phyloP scores from a whole-genome alignment of 2,329 filamentous ascomycete species.

The Diaporthe sp. region DNA sequence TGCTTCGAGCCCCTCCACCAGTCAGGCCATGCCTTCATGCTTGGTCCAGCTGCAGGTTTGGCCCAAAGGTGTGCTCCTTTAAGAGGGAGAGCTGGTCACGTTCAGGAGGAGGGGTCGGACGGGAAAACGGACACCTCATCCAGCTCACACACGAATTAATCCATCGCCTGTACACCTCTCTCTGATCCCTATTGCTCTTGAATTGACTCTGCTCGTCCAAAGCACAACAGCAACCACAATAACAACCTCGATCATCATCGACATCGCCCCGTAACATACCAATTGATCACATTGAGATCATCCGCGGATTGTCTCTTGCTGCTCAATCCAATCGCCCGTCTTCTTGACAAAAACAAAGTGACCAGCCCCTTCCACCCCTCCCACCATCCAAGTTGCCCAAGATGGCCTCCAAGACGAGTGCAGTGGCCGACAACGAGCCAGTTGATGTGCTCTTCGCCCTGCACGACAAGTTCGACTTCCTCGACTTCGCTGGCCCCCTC shows the following conservation, averaged over 20 bases:
- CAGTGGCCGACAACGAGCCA: slow-evolving; percentile 68
- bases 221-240: too few species aligned
- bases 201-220: slow-evolving; percentile 1
- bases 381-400: slow-evolving; percentile 50
- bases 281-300: slow-evolving; percentile 32
- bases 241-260: slow-evolving; percentile 1
- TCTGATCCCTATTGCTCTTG: background rate
- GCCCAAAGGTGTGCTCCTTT: background rate
- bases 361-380: slow-evolving; percentile 6
- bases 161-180: background rate
- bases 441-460: slow-evolving; percentile 72
- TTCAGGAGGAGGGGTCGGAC: slow-evolving; percentile 32
- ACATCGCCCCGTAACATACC: slow-evolving; percentile 20
- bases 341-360: slow-evolving; percentile 27
- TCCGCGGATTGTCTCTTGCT: slow-evolving; percentile 26
- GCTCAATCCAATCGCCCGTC: slow-evolving; percentile 33
- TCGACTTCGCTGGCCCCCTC: slow-evolving; percentile 69
- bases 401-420: slow-evolving; percentile 71
- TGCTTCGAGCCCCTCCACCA: slow-evolving; percentile 29
- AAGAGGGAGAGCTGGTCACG: slow-evolving; percentile 31
- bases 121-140: slow-evolving; percentile 28
- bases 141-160: slow-evolving; percentile 22
- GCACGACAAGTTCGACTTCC: slow-evolving; percentile 70
- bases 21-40: slow-evolving; percentile 33
- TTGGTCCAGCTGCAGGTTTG: slow-evolving; percentile 29